Evolutionary conservation across 2,329 filamentous ascomycete genomes (phyloP), one percentile per base, ranked within the genome.

Genomic region (Cladosporium oxysporum): DNA sequence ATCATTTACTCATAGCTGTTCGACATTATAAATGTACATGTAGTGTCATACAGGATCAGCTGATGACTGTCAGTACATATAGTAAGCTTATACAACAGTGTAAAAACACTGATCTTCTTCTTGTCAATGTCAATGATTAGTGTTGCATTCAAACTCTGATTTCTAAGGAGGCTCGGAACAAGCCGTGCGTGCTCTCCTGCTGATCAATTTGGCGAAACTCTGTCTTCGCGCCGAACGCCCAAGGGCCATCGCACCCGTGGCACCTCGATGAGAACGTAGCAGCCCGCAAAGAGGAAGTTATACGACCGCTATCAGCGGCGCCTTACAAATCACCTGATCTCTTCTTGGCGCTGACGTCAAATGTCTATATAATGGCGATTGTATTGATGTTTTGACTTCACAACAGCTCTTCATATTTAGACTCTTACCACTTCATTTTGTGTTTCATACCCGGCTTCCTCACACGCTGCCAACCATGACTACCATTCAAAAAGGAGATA

Each of bases 401-500:
- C 58, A 31, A 29, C n/a, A 41, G n/a, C 2, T 23, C 33, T 14
- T 26, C 7, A 35, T 4, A 23, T 58, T 29, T 52, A n/a, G 26
- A 26, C 49, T 52, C 28, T 29, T 28, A 52, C 23, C 49, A 5
- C n/a, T 26, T 41, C 41, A 33, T 26, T 33, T 21, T 3, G 8
- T 16, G 41, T 35, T 31, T 52, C 12, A 29, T 28, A 28, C 28
- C 18, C 41, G 18, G n/a, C 29, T 12, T 18, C 16, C 52, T 29
- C 21, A 29, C 16, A 3, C 16, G 12, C 8, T 33, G 49, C 12
- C 41, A 58, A 57, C 10, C 11, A 66, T 65, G 65, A 29, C 69
- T 8, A 70, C 64, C 5, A 70, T 71, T 47, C 62, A 67, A 31
- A 71, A 71, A 64, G 72, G 72, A 53, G 66, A 67, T 21, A 67